Evolutionary conservation across 352 stramenopile genomes (phyloP).

Genomic region (Thalassiosira ordinaria): DNA sequence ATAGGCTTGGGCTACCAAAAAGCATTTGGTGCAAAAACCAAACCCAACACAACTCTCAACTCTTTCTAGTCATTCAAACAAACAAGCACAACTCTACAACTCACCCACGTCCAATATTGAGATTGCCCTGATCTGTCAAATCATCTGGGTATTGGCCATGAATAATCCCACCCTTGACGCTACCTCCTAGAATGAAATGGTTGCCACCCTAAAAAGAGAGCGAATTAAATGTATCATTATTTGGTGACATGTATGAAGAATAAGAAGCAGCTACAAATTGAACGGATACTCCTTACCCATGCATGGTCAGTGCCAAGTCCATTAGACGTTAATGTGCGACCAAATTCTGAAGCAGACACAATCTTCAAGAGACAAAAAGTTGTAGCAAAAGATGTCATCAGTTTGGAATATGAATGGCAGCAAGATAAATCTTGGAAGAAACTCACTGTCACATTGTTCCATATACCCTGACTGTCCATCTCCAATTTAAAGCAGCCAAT

Average conservation of each 20-base stretch:
- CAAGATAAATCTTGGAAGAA: too few relatives aligned
- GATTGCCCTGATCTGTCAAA: conserved; percentile 51
- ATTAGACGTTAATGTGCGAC: conserved; percentile 69
- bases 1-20: too few relatives aligned
- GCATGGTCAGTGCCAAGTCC: conserved; percentile 69
- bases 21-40: too few relatives aligned
- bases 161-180: conserved; percentile 69
- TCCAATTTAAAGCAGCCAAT: conserved; percentile 61
- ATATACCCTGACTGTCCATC: conserved; percentile 64
- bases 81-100: too few relatives aligned
- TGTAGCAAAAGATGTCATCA: not conserved
- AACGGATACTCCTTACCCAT: conserved; percentile 13
- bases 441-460: conserved; percentile 60
- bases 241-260: not conserved
- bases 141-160: conserved; percentile 81
- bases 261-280: not conserved
- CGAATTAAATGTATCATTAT: not conserved
- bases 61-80: too few relatives aligned
- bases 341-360: conserved; percentile 65
- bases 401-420: too few relatives aligned
- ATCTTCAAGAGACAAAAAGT: conserved; percentile 36
- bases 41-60: too few relatives aligned
- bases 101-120: conserved; percentile 74
- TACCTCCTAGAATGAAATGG: conserved; percentile 67
- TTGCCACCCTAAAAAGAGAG: conserved; percentile 46